Conservation (phyloP, 208 protist genomes). For the Jaenimonas drosophilae region DNA sequence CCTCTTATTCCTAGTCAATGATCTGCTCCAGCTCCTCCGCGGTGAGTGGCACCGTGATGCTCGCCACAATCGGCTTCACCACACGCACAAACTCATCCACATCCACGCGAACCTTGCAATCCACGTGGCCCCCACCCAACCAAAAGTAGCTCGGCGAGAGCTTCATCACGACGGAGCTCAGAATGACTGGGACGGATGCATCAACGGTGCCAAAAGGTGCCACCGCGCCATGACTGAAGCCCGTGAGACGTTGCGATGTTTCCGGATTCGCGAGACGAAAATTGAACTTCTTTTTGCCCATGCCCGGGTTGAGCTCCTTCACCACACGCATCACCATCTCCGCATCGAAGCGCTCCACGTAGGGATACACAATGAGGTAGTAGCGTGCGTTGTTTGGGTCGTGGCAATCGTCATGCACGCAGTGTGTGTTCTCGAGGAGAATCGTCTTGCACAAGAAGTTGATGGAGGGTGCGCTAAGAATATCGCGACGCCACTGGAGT, state of each 20-base stretch:
- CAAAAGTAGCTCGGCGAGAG: slow-evolving; percentile 50
- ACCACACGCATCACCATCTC: slow-evolving; percentile 49
- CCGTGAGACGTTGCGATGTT: slow-evolving; percentile 42
- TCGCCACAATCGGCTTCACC: slow-evolving; percentile 46
- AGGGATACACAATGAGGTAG: slow-evolving; percentile 79
- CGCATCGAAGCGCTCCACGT: slow-evolving; percentile 71
- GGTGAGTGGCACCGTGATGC: slow-evolving; percentile 49
- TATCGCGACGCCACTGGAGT: slow-evolving; percentile 76
- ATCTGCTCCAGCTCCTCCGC: slow-evolving; percentile 56
- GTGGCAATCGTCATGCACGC: slow-evolving; percentile 42
- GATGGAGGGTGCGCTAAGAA: slow-evolving; percentile 58
- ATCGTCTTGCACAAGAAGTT: slow-evolving; percentile 90
- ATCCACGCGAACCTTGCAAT: slow-evolving; percentile 72
- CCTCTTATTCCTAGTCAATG: too few relatives aligned
- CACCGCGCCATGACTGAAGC: slow-evolving; percentile 63
- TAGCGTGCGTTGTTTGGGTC: slow-evolving; percentile 66
- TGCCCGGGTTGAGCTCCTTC: slow-evolving; percentile 52
- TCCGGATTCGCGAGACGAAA: slow-evolving; percentile 57
- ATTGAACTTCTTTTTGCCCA: slow-evolving; percentile 87
- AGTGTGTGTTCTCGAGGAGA: slow-evolving; percentile 90
- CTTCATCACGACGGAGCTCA: slow-evolving; percentile 33
- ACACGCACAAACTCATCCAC: slow-evolving; percentile 48
- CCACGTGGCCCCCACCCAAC: slow-evolving; percentile 74
- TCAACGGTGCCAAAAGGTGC: slow-evolving; percentile 51
- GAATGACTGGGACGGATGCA: slow-evolving; percentile 50